phyloP scores from a whole-genome alignment of 768 basidiomycete species.

The Auricularia sp. region DNA sequence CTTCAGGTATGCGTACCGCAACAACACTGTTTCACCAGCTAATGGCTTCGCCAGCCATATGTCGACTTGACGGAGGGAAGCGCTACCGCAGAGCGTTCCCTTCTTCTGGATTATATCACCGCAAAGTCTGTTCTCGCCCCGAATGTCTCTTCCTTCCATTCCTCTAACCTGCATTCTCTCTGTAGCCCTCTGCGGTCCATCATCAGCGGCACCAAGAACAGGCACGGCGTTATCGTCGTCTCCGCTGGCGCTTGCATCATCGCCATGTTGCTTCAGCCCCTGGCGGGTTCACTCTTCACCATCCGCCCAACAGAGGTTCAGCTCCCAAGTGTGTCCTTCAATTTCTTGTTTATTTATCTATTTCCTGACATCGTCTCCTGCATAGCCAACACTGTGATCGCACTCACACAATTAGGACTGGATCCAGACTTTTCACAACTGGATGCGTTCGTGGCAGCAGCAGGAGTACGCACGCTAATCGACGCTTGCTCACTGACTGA shows the following conservation, averaged over 20 bases:
- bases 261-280: constrained; percentile 44
- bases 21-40: background rate
- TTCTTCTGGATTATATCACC: constrained; percentile 60
- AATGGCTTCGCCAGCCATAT: constrained; percentile 40
- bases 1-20: constrained; percentile 27
- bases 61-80: constrained; percentile 44
- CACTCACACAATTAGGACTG: constrained; percentile 35
- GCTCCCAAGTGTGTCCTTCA: background rate
- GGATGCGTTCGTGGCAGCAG: constrained; percentile 48
- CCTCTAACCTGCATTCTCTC: constrained; percentile 2
- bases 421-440: constrained; percentile 34
- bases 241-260: constrained; percentile 41
- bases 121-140: constrained; percentile 7
- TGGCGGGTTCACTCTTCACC: constrained; percentile 34
- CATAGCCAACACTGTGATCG: constrained; percentile 23
- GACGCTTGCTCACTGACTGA: background rate
- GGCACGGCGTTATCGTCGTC: constrained; percentile 44
- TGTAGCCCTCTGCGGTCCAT: constrained; percentile 35
- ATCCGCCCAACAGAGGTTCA: constrained; percentile 10
- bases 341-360: background rate
- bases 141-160: constrained; percentile 12
- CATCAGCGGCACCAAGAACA: constrained; percentile 38
- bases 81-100: constrained; percentile 44
- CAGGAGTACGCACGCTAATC: constrained; percentile 34
- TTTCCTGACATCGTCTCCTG: background rate